Base-by-base conservation (phyloP, 768 basidiomycete species). In the Tulasnella sp. region DNA sequence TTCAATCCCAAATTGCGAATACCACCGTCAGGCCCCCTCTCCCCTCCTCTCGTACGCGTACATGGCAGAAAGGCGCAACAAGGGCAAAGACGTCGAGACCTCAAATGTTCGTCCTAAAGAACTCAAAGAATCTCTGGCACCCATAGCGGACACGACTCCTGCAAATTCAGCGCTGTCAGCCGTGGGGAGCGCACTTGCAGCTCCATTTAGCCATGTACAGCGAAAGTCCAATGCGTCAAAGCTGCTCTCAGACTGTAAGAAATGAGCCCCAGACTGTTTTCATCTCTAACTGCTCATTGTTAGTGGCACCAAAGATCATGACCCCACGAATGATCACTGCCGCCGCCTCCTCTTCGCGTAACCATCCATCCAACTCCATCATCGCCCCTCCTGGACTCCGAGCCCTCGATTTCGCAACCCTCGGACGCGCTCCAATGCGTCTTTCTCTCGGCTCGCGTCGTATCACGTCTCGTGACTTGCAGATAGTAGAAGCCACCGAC, bases 231-330 rank as follows among this genome's bases (percentile, higher is more conserved):
- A 94, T 81, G 92, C 94, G 1, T 89, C 90, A 19, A 89, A 88
- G 83, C 92, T 95, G 76, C 87, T 95, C 21, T 89, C 93, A 77
- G 93, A 93, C 84, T 88, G 94, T 95, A 86, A 83, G 92, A 84
- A 38, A 48, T 80, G 40, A 71, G 38, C 75, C 58, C 5, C 38
- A 12, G 2, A 74, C 36, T 38, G 76, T 40, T 36, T 42, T 34
- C 75, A 46, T 62, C 81, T 52, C 75, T 83, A 2, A 39, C 56
- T 76, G 74, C 58, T 44, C 14, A 74, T 39, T 71, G 19, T 79
- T 74, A 92, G 95, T 96, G 84, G 94, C 94, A 19, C 94, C 94
- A 18, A 91, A 92, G 80, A 94, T 96, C 82, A 94, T 96, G 94
- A 95, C 94, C 2, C 94, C 95, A 34, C 88, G 91, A 78, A 92